phyloP scores from a whole-genome alignment of 148 eudicot genomes.

The Rhododendron williamsianum region DNA sequence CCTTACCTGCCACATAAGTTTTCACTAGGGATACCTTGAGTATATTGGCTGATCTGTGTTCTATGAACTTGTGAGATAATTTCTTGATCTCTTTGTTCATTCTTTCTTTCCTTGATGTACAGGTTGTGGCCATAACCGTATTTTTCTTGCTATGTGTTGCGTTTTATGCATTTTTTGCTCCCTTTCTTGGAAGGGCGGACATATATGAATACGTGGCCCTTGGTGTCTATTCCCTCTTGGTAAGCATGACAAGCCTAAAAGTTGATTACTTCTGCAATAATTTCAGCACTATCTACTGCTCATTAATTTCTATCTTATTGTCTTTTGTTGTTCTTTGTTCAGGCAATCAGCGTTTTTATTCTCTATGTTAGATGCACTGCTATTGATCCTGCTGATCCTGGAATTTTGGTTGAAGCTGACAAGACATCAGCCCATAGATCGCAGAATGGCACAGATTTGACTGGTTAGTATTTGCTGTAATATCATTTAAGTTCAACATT shows the following conservation, averaged over 20 bases:
- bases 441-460: conserved; percentile 50
- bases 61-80: background rate
- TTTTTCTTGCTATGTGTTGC: conserved; percentile 76
- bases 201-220: conserved; percentile 61
- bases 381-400: conserved; percentile 97
- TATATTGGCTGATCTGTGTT: background rate
- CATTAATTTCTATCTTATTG: conserved; percentile 10
- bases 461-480: conserved; percentile 36
- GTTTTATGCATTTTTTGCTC: conserved; percentile 82
- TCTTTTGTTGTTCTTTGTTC: conserved; percentile 15
- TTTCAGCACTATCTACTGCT: background rate
- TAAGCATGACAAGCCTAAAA: conserved; percentile 28
- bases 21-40: background rate
- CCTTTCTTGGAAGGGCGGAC: conserved; percentile 62
- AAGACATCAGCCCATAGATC: conserved; percentile 38
- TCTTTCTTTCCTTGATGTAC: conserved; percentile 21
- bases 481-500: background rate
- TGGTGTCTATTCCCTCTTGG: conserved; percentile 76
- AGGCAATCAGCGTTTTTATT: conserved; percentile 70
- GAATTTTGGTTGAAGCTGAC: conserved; percentile 65
- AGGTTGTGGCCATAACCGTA: conserved; percentile 90
- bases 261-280: background rate
- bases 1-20: background rate
- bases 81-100: background rate
- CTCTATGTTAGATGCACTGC: conserved; percentile 89